phyloP scores from a whole-genome alignment of 2,329 filamentous ascomycete genomes.

The Periconia sp. region DNA sequence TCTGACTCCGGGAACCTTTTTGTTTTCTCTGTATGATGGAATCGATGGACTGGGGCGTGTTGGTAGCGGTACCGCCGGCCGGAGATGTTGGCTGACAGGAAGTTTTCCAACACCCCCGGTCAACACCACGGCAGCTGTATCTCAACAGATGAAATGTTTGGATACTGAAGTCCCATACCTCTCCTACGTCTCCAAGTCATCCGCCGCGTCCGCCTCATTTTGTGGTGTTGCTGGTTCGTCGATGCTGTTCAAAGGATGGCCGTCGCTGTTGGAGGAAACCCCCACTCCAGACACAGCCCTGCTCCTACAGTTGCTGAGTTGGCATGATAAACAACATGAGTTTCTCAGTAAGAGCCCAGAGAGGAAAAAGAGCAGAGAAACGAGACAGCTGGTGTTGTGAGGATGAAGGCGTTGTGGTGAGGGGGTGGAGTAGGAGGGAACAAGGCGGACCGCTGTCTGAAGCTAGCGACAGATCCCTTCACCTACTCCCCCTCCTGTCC shows the following conservation, averaged over 20 bases:
- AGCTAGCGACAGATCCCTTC: not conserved
- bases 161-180: no score
- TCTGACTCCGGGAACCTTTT: not conserved
- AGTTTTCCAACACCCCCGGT: not conserved
- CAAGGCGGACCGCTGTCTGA: not conserved
- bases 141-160: not conserved
- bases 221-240: no score
- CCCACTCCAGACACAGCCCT: not conserved
- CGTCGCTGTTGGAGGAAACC: not conserved
- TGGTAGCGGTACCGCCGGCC: not conserved
- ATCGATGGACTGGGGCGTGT: not conserved
- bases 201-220: no score
- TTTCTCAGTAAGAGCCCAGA: not conserved
- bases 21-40: not conserved
- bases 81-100: not conserved
- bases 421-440: not conserved
- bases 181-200: no score
- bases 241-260: not conserved
- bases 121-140: not conserved
- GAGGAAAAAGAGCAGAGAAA: not conserved
- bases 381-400: not conserved
- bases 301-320: not conserved
- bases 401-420: not conserved
- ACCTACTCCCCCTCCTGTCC: not conserved
- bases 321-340: not conserved